These are phyloP conservation scores for Yarrowia sp. DNA, from an alignment of 805 yeast species.

Conservation along the genomic window DNA sequence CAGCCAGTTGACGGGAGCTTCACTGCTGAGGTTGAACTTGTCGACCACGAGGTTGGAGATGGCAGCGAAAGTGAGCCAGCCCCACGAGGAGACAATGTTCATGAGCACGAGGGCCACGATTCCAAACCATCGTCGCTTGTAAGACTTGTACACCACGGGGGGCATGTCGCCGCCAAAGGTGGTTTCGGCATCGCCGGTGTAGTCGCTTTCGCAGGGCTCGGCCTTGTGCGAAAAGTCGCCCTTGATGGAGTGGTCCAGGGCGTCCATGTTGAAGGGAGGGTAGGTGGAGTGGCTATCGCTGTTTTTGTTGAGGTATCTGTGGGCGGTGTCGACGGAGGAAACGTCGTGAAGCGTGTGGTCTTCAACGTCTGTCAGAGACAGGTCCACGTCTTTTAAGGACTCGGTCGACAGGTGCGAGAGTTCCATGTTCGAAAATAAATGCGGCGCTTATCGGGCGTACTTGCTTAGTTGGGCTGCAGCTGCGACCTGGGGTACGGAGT, in stretches of 20 bases:
- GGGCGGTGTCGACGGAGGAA: constrained; percentile 23
- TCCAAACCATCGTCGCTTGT: constrained; percentile 50
- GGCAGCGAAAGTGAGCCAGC: constrained; percentile 50
- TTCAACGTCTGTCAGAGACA: constrained; percentile 20
- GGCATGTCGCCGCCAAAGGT: constrained; percentile 15
- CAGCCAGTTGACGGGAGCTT: constrained; percentile 50
- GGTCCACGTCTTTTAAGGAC: constrained; percentile 37
- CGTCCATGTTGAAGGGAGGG: constrained; percentile 34
- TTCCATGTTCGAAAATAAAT: constrained; percentile 4
- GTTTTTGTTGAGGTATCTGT: constrained; percentile 20
- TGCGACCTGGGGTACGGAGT: not conserved
- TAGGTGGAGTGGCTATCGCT: not conserved
- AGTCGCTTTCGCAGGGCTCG: constrained; percentile 22
- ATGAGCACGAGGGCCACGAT: constrained; percentile 46
- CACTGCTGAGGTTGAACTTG: constrained; percentile 43
- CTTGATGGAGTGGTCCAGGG: constrained; percentile 10
- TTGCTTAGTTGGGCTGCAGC: constrained; percentile 15
- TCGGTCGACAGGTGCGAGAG: constrained; percentile 32
- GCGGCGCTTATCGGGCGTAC: constrained; percentile 26
- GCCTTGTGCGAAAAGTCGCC: constrained; percentile 4
- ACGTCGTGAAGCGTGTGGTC: constrained; percentile 32
- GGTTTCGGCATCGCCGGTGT: constrained; percentile 11
- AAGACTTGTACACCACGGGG: constrained; percentile 43
- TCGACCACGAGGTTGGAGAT: constrained; percentile 45
- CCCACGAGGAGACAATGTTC: constrained; percentile 49